Evolutionary conservation across 495 filamentous ascomycete genomes (phyloP).

Genomic region (Podospora anserina): DNA sequence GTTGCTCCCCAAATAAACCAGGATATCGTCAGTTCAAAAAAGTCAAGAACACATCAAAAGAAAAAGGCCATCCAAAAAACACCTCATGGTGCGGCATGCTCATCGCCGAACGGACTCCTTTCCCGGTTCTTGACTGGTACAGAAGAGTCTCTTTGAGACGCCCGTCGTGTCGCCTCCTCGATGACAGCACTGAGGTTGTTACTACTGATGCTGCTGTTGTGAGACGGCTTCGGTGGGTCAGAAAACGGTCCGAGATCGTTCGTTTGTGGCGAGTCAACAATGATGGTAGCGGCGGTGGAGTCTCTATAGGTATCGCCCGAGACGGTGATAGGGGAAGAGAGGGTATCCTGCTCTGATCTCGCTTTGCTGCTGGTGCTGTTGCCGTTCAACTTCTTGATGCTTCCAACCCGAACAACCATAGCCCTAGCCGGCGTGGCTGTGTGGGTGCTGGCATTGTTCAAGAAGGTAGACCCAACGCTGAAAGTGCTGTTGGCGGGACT

Average conservation of each 20-base stretch:
- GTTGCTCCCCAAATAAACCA: background rate
- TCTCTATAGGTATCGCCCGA: constrained; percentile 30
- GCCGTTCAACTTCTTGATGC: constrained; percentile 44
- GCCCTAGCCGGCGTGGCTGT: constrained; percentile 52
- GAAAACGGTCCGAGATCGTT: constrained; percentile 56
- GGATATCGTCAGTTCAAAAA: background rate
- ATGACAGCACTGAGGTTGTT: constrained; percentile 52
- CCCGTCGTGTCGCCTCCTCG: constrained; percentile 47
- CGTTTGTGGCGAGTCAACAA: constrained; percentile 7
- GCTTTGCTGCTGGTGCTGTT: constrained; percentile 13
- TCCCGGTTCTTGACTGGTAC: constrained; percentile 34
- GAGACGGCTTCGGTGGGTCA: constrained; percentile 44
- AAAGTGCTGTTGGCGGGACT: constrained; percentile 50
- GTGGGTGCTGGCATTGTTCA: constrained; percentile 55
- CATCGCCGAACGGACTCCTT: constrained; percentile 54
- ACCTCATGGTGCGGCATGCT: constrained; percentile 44
- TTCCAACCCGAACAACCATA: constrained; percentile 53
- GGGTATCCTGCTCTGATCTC: constrained; percentile 24
- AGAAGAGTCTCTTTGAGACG: constrained; percentile 35
- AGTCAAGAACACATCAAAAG: background rate
- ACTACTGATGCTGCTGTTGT: constrained; percentile 46
- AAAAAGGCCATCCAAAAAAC: constrained; percentile 5
- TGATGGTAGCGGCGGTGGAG: constrained; percentile 24
- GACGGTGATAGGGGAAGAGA: constrained; percentile 22
- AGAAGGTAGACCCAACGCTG: constrained; percentile 62